Percentiles rank a stretch among this genome's conserved stretches.
These are phyloP conservation scores for Zoysia matrella DNA, from an alignment of 202 grass and related monocot species.

Conservation along the genomic window DNA sequence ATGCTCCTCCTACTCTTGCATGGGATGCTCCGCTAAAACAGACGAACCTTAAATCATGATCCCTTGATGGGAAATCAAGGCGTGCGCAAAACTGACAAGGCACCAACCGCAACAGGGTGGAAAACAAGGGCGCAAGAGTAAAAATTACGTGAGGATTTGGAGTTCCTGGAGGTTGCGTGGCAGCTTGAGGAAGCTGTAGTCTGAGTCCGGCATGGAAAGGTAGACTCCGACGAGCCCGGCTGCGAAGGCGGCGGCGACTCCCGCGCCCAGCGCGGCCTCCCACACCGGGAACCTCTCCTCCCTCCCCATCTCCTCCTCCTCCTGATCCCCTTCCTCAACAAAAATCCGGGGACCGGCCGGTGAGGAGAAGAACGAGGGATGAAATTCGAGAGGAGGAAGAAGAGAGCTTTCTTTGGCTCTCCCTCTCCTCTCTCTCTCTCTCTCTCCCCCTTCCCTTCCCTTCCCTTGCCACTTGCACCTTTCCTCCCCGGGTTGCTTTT, in stretches of 20 bases:
- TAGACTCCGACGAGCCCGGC: slow-evolving; percentile 85
- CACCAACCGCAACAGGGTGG: slow-evolving; percentile 34
- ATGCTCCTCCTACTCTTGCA: background rate
- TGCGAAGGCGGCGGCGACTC: slow-evolving; percentile 66
- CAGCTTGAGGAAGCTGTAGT: slow-evolving; percentile 98
- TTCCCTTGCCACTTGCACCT: background rate
- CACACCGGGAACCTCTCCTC: slow-evolving; percentile 70
- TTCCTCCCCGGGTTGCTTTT: slow-evolving; percentile 39
- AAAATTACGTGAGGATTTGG: slow-evolving; percentile 79
- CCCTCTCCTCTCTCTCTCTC: slow-evolving; percentile 17
- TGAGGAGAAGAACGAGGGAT: slow-evolving; percentile 36
- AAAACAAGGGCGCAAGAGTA: background rate
- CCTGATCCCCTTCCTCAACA: background rate
- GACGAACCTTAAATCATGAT: background rate
- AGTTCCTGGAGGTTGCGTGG: slow-evolving; percentile 87
- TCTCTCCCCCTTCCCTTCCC: slow-evolving; percentile 3
- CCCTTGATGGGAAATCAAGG: background rate
- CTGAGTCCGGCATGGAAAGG: slow-evolving; percentile 91
- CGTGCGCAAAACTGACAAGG: slow-evolving; percentile 1
- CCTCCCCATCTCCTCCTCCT: slow-evolving; percentile 52
- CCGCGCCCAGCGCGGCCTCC: slow-evolving; percentile 66
- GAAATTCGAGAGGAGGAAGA: slow-evolving; percentile 41
- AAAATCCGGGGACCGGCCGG: slow-evolving; percentile 42
- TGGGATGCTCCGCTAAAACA: slow-evolving; percentile 32
- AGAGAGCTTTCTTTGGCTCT: slow-evolving; percentile 44